A percentile compares a stretch with the other conserved stretches of the same genome.
These are phyloP conservation scores for Fusarium anguioides DNA, from an alignment of 2,329 filamentous ascomycete genomes.

Conservation along the genomic window DNA sequence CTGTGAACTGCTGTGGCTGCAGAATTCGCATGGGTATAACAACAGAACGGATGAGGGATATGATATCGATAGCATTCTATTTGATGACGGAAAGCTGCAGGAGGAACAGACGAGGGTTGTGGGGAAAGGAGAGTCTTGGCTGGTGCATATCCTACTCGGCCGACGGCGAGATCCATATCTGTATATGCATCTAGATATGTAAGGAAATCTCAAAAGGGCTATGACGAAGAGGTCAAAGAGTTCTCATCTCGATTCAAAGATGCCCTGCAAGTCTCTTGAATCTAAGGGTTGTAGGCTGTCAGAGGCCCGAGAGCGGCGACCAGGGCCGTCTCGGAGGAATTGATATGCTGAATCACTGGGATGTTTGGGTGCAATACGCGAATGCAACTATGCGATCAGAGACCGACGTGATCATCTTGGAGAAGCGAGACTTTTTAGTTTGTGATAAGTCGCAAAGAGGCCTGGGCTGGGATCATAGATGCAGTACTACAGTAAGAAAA, in stretches of 20 bases:
- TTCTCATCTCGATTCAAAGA: conserved; percentile 1
- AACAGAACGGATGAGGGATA: not conserved
- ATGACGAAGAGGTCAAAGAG: conserved; percentile 1
- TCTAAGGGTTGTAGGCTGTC: not conserved
- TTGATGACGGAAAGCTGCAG: not conserved
- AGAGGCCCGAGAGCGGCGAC: not conserved
- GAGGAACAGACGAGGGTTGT: not conserved
- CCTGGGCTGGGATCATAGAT: not conserved
- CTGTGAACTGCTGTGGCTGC: conserved; percentile 4
- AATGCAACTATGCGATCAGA: conserved; percentile 19
- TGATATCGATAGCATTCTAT: not conserved
- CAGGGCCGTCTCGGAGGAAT: conserved; percentile 6
- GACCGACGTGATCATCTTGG: not conserved
- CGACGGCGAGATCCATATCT: conserved; percentile 7
- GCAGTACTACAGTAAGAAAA: conserved; percentile 4
- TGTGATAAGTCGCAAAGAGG: conserved; percentile 12
- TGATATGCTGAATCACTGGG: not conserved
- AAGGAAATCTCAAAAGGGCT: not conserved
- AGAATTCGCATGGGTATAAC: not conserved
- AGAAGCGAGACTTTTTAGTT: conserved; percentile 11
- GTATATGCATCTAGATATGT: not conserved
- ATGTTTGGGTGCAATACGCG: conserved; percentile 10
- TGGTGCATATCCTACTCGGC: conserved; percentile 9
- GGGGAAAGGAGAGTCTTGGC: conserved; percentile 5
- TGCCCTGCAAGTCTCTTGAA: not conserved